phyloP scores from a whole-genome alignment of 176 grass and related monocot species.

The Phragmites australis region DNA sequence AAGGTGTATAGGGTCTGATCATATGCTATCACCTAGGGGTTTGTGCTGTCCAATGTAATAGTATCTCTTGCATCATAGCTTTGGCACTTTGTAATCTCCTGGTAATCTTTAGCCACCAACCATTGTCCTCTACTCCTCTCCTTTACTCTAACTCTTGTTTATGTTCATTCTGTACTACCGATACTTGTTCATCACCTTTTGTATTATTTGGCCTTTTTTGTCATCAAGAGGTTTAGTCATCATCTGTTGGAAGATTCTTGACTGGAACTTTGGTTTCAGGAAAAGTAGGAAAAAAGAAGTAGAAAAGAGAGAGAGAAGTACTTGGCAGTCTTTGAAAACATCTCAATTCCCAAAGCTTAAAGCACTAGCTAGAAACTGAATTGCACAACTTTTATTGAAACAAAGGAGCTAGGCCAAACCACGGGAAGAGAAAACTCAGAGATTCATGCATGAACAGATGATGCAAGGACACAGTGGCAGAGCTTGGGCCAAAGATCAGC shows the following conservation, averaged over 20 bases:
- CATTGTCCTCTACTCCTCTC: slow-evolving; percentile 44
- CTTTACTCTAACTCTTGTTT: slow-evolving; percentile 37
- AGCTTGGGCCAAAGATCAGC: too few relatives aligned
- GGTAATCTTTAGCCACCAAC: slow-evolving; percentile 83
- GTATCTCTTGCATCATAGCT: slow-evolving; percentile 61
- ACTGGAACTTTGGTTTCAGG: slow-evolving; percentile 44
- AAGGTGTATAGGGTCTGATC: slow-evolving; percentile 70
- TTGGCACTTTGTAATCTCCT: slow-evolving; percentile 74
- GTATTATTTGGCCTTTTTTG: slow-evolving; percentile 54
- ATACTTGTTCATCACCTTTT: slow-evolving; percentile 39
- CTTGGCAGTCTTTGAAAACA: slow-evolving; percentile 51
- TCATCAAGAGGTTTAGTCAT: slow-evolving; percentile 33
- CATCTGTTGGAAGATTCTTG: slow-evolving; percentile 64
- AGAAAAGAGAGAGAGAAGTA: background rate
- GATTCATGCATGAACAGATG: slow-evolving; percentile 36
- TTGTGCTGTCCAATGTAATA: slow-evolving; percentile 59
- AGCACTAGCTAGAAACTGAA: slow-evolving; percentile 30
- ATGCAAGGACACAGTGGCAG: background rate
- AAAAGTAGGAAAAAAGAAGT: slow-evolving; percentile 34
- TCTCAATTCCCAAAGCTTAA: slow-evolving; percentile 49
- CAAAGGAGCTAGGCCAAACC: slow-evolving; percentile 11
- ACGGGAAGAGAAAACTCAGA: background rate
- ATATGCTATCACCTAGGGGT: slow-evolving; percentile 53
- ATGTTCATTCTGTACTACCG: slow-evolving; percentile 24
- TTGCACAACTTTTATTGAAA: slow-evolving; percentile 37